Percentiles rank a stretch among this genome's conserved stretches.
Evolutionary conservation across 169 alveolate genomes (phyloP).

Genomic region (Plasmodium inui): DNA sequence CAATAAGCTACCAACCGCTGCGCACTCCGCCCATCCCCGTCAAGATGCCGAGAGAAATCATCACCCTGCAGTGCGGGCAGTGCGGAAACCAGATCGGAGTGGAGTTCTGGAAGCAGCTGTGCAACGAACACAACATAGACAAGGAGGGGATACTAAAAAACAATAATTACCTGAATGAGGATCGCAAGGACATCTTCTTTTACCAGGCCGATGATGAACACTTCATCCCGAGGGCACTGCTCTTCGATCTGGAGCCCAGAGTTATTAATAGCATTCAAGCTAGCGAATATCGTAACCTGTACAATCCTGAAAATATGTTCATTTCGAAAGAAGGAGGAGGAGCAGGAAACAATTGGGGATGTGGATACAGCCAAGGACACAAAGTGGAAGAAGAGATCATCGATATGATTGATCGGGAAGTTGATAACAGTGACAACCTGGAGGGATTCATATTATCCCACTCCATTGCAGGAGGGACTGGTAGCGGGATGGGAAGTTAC

Average conservation of each 20-base stretch:
- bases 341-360: conserved; percentile 99
- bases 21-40: not conserved
- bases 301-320: conserved; percentile 98
- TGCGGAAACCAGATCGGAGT: conserved; percentile 99
- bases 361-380: conserved; percentile 96
- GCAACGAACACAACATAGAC: conserved; percentile 98
- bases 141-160: conserved; percentile 83
- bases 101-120: conserved; percentile 99
- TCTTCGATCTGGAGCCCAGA: conserved; percentile 99
- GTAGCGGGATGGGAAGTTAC: conserved; percentile 99
- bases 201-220: conserved; percentile 95
- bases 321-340: conserved; percentile 98
- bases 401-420: conserved; percentile 99
- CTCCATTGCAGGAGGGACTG: conserved; percentile 99
- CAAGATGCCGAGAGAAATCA: conserved; percentile 99
- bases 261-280: conserved; percentile 89
- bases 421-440: conserved; percentile 98
- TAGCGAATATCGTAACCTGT: conserved; percentile 91
- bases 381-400: conserved; percentile 95
- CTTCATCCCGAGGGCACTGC: conserved; percentile 95
- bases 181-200: conserved; percentile 98
- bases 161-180: conserved; percentile 90
- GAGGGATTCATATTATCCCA: conserved; percentile 99
- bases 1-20: not conserved
- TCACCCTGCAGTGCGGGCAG: conserved; percentile 98